Base-by-base conservation (phyloP, 768 basidiomycete species). In the Gautieria morchelliformis region DNA sequence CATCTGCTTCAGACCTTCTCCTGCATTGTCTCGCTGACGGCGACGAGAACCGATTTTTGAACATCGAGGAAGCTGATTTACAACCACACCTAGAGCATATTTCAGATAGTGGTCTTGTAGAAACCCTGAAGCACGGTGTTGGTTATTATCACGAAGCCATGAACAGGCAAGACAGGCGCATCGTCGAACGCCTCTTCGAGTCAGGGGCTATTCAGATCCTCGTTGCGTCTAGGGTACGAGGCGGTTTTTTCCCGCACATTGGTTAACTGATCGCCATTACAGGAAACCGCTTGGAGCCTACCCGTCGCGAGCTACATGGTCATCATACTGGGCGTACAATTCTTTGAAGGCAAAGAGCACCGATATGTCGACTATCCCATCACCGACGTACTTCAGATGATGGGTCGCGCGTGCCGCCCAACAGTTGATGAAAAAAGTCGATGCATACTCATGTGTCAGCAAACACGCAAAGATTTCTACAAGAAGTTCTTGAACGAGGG, bases 261-360 rank as follows among this genome's bases (percentile, higher is more conserved):
- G 35, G 35, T 27, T 54, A 0, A 52, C 35, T 61, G 0, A 52
- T 37, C 35, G 20, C 24, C 46, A 44, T 17, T 42, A 22, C 56
- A 94, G 89, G 96, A 98, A 63, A 93, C 90, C 0, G 91, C 93
- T 0, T 99, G 96, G 96, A 92, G 84, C 65, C 75, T 99, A 7
- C 94, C 96, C 0, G 84, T 96, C 17, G 83, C 92, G 0, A 85
- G 90, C 58, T 94, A 96, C 70, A 96, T 98, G 92, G 94, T 97
- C 44, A 85, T 99, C 68, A 92, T 99, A 64, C 97, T 98, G 94
- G 95, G 95, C n/a, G 93, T 97, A 0, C 96, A 99, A 66, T 87
- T 72, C 59, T 98, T 89, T 64, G 94, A 98, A 69, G 95, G 95
- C 66, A 90, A 93, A 70, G 96, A 99, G 65, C 96, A 98, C 67